phyloP scores from a whole-genome alignment of 2,329 filamentous ascomycete genomes.

The Pseudomassariella vexata region DNA sequence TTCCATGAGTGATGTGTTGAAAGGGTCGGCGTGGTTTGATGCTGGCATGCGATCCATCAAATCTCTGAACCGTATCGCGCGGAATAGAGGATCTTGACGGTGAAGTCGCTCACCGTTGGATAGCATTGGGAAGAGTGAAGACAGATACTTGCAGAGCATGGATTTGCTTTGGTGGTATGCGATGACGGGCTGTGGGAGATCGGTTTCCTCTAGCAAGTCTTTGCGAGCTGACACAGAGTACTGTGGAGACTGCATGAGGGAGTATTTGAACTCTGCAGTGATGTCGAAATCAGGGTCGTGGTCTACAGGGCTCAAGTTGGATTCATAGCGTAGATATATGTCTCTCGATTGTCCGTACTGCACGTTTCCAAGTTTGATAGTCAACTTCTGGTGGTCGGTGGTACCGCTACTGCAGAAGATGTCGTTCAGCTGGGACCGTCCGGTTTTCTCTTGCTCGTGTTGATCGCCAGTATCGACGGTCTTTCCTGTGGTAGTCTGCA shows the following conservation, averaged over 20 bases:
- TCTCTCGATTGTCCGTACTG: slow-evolving; percentile 58
- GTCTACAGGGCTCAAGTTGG: too few species aligned
- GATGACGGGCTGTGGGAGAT: slow-evolving; percentile 26
- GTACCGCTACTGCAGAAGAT: background rate
- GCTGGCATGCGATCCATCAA: slow-evolving; percentile 29
- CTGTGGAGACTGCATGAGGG: slow-evolving; percentile 13
- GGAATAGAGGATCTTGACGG: slow-evolving; percentile 22
- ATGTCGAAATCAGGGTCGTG: slow-evolving; percentile 13
- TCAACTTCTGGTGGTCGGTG: slow-evolving; percentile 21
- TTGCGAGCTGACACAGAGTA: slow-evolving; percentile 4
- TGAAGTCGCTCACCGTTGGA: slow-evolving; percentile 28
- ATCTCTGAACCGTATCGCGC: slow-evolving; percentile 13
- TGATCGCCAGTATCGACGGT: too few species aligned
- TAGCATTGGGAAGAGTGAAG: slow-evolving; percentile 34
- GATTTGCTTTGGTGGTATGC: slow-evolving; percentile 49
- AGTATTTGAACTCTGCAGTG: slow-evolving; percentile 27
- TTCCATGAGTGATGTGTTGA: slow-evolving; percentile 39
- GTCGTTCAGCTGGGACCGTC: too few species aligned
- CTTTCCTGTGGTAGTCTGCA: slow-evolving; percentile 33
- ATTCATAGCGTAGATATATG: slow-evolving; percentile 35
- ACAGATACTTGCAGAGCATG: slow-evolving; percentile 42
- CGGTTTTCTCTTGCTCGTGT: slow-evolving; percentile 16
- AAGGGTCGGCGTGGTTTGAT: slow-evolving; percentile 25
- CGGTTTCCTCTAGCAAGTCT: slow-evolving; percentile 13
- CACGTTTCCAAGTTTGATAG: slow-evolving; percentile 42